These are phyloP conservation scores for Apiospora aurea DNA, from an alignment of 2,329 filamentous ascomycete species.

Conservation along the genomic window DNA sequence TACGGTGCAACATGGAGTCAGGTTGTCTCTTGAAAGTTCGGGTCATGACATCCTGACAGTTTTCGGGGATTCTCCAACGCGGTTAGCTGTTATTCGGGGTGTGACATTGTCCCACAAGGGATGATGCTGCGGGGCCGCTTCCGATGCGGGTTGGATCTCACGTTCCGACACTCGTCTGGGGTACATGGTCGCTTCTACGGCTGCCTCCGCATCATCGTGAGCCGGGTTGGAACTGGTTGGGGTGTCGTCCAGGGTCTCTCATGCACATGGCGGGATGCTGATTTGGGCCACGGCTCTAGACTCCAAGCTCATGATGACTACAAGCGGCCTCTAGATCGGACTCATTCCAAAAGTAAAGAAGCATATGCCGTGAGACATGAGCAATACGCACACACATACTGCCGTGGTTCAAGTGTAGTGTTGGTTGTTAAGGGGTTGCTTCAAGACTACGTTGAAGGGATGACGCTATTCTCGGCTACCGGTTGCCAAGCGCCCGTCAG, in stretches of 20 bases:
- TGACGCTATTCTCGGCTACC: constrained; percentile 7
- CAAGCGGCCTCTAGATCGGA: neutral
- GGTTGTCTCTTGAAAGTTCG: too few species aligned
- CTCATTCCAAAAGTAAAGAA: neutral
- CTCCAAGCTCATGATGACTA: neutral
- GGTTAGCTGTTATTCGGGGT: neutral
- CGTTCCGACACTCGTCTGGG: neutral
- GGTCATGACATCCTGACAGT: too few species aligned
- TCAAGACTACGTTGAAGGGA: too few species aligned
- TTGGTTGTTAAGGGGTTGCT: neutral
- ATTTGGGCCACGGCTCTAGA: neutral
- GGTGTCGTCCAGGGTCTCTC: neutral
- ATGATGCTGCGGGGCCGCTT: neutral
- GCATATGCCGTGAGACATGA: too few species aligned
- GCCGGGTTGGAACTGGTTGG: neutral
- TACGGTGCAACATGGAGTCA: too few species aligned
- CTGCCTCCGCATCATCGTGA: neutral
- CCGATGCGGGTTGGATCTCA: neutral
- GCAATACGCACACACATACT: neutral
- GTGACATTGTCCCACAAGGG: neutral
- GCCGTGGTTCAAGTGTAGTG: neutral
- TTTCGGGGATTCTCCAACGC: neutral
- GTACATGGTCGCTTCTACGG: neutral
- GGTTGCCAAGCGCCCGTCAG: constrained; percentile 8
- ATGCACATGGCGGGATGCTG: neutral